Evolutionary conservation across 108 stramenopile genomes (phyloP), one percentile per base, ranked within the genome.

Genomic region (Schizochytrium sp.): DNA sequence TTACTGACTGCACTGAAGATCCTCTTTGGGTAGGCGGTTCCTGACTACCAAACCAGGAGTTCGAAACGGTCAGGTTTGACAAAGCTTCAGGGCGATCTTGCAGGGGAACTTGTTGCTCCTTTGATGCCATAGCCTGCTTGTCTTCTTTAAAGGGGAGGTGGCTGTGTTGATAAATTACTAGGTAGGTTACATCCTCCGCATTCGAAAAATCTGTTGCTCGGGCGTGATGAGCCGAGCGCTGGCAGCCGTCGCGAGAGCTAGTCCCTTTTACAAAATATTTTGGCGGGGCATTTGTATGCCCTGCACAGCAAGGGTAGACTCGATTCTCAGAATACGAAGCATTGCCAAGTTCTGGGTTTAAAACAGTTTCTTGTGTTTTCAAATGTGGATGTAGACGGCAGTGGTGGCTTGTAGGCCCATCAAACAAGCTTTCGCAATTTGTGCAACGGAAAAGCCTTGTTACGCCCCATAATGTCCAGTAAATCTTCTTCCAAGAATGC

Each of bases 361-460:
- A 28, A 28, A 28, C 28, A 28, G 28, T 28, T 28, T 28, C 28
- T 28, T 28, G 28, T 28, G 28, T 28, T 28, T 28, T 28, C 28
- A 44, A 15, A 7, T 38, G 5, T 13, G 64, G 2, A 69, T 69
- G 64, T 0, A 15, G 42, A 44, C 64, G 64, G 28, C 64, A 69
- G 12, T 38, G 42, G 12, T 44, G 42, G 12, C 19, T 69, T 38
- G 19, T 69, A 7, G 3, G 42, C 12, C 42, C 64, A 44, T 69
- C 50, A 28, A 55, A 83, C 4, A 38, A 49, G 2, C 50, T 10
- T 55, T 83, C 53, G 76, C 76, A 83, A 8, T 38, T 56, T 7
- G 0, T 55, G 47, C 76, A 83, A 17, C 40, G 76, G 76, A 83
- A 83, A 38, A 83, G 47, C 53, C 38, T 49, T 5, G 47, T 83